Percentiles rank a stretch among this genome's conserved stretches.
These are phyloP conservation scores for Colletotrichum lupini DNA, from an alignment of 2,329 filamentous ascomycete species.

Conservation along the genomic window DNA sequence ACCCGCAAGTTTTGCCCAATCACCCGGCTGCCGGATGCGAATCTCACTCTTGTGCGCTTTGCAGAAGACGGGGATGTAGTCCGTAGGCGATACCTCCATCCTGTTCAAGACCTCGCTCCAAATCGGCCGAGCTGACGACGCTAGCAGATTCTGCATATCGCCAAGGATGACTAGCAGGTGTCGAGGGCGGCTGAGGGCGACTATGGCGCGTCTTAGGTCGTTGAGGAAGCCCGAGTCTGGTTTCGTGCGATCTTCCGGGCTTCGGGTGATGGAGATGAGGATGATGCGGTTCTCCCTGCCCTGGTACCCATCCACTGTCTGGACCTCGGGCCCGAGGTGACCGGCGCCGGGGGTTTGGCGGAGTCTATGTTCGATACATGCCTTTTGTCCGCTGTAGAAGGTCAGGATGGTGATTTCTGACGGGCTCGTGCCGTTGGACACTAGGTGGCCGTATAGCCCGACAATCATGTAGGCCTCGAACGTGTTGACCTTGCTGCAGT, in stretches of 20 bases:
- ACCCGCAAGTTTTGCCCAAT: constrained; percentile 55
- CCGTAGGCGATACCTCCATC: constrained; percentile 48
- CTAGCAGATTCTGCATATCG: constrained; percentile 67
- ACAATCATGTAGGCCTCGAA: constrained; percentile 82
- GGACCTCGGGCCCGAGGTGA: constrained; percentile 44
- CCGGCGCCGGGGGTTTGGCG: constrained; percentile 33
- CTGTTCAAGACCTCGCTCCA: constrained; percentile 63
- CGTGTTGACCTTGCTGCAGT: constrained; percentile 75
- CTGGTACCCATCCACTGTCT: constrained; percentile 88
- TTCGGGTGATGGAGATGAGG: constrained; percentile 83
- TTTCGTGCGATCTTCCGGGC: constrained; percentile 59
- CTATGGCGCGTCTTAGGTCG: constrained; percentile 68
- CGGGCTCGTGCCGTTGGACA: constrained; percentile 71
- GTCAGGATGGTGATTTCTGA: constrained; percentile 82
- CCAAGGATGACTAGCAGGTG: constrained; percentile 89
- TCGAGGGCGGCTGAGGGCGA: constrained; percentile 75
- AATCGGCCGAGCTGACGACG: constrained; percentile 44
- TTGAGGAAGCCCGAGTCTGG: constrained; percentile 77
- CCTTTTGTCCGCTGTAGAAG: constrained; percentile 88
- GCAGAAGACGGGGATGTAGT: constrained; percentile 72
- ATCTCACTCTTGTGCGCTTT: constrained; percentile 64
- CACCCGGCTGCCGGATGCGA: constrained; percentile 61
- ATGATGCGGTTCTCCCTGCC: constrained; percentile 91
- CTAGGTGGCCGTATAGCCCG: constrained; percentile 77
- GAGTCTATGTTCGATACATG: constrained; percentile 66